Evolutionary conservation across 2,329 filamentous ascomycete genomes (phyloP).

Genomic region (Ophiostoma sp.): DNA sequence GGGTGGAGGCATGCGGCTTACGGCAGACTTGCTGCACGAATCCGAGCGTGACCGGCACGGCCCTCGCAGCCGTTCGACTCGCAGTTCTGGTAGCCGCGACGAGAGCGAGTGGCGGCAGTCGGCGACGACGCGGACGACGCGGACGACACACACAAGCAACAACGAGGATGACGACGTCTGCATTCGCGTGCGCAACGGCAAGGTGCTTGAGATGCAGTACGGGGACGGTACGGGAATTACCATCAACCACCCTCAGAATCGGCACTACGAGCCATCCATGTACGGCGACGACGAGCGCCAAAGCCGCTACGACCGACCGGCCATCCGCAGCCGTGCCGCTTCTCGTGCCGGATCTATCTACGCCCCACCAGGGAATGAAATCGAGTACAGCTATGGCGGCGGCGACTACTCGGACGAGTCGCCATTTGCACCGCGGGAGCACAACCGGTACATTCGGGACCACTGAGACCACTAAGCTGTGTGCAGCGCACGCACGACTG

Average conservation of each 20-base stretch:
- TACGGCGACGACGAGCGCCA: constrained; percentile 48
- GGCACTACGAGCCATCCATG: constrained; percentile 42
- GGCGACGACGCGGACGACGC: constrained; percentile 56
- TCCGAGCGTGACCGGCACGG: constrained; percentile 43
- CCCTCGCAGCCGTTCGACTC: constrained; percentile 51
- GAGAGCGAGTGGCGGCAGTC: constrained; percentile 60
- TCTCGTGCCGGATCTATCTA: constrained; percentile 47
- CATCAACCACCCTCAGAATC: constrained; percentile 35
- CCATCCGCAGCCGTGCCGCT: constrained; percentile 42
- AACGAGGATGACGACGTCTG: constrained; percentile 59
- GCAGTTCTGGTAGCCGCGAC: constrained; percentile 56
- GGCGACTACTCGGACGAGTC: constrained; percentile 21
- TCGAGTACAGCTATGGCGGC: constrained; percentile 28
- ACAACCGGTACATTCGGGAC: constrained; percentile 8
- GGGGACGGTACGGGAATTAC: constrained; percentile 56
- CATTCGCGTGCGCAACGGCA: constrained; percentile 48
- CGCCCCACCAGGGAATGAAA: constrained; percentile 29
- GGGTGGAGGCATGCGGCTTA: constrained; percentile 45
- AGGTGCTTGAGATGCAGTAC: constrained; percentile 49
- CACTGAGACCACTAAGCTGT: not conserved
- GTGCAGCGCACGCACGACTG: not conserved
- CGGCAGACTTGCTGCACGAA: constrained; percentile 51
- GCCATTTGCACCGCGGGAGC: constrained; percentile 17
- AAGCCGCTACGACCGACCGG: constrained; percentile 43
- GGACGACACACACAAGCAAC: constrained; percentile 40